Percentiles rank a stretch among this genome's conserved stretches.
Conservation (phyloP, 805 yeast genomes). For the Torulaspora franciscae region DNA sequence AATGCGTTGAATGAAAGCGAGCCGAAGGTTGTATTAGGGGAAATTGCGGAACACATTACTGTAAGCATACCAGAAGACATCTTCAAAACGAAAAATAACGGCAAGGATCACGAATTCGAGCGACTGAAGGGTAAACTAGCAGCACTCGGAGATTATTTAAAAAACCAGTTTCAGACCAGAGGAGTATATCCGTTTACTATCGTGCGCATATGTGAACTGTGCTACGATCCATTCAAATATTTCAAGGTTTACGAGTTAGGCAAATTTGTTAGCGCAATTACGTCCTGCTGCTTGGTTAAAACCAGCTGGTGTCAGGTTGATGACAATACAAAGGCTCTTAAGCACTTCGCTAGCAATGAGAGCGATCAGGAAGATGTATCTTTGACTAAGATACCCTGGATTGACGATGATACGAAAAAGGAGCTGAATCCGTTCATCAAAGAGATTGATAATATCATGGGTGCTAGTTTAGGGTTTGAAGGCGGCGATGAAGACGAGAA, state of each 20-base stretch:
- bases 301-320: slow-evolving; percentile 14
- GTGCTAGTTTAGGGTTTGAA: slow-evolving; percentile 32
- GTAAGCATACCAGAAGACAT: slow-evolving; percentile 26
- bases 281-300: slow-evolving; percentile 28
- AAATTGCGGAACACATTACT: slow-evolving; percentile 23
- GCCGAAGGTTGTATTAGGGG: slow-evolving; percentile 19
- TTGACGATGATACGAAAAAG: slow-evolving; percentile 18
- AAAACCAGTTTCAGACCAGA: slow-evolving; percentile 15
- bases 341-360: slow-evolving; percentile 1
- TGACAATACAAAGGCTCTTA: neutral
- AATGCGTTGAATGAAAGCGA: slow-evolving; percentile 9
- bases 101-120: neutral
- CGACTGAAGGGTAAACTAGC: slow-evolving; percentile 10
- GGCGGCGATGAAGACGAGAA: slow-evolving; percentile 31
- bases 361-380: slow-evolving; percentile 28
- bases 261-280: slow-evolving; percentile 45
- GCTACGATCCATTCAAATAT: slow-evolving; percentile 42
- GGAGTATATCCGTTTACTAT: slow-evolving; percentile 45
- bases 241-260: slow-evolving; percentile 33
- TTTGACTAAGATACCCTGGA: slow-evolving; percentile 29
- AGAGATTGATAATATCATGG: slow-evolving; percentile 32
- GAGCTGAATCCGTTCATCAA: slow-evolving; percentile 24
- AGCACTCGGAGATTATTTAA: slow-evolving; percentile 15
- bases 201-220: slow-evolving; percentile 43
- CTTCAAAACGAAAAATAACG: slow-evolving; percentile 10